Evolutionary conservation across 192 early-diverging fungal species (phyloP).

Genomic region (Piromyces sp.): DNA sequence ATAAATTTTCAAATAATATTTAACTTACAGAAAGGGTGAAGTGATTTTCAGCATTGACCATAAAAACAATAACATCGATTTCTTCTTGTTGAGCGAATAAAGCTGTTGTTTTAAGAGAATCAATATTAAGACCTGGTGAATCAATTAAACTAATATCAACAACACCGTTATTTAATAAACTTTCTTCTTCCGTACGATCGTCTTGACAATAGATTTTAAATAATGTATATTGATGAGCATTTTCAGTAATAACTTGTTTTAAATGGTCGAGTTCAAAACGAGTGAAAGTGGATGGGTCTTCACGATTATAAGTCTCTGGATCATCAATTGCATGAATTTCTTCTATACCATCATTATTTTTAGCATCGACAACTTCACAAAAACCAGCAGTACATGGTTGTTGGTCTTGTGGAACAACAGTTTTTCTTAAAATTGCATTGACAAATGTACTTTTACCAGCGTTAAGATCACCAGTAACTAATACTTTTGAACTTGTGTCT

Average conservation of each 20-base stretch:
- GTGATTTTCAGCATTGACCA: constrained; percentile 97
- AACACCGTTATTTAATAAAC: constrained; percentile 81
- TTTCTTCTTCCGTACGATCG: constrained; percentile 12
- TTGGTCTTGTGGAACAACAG: constrained; percentile 86
- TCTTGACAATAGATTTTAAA: constrained; percentile 87
- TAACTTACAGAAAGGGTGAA: constrained; percentile 80
- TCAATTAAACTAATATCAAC: constrained; percentile 94
- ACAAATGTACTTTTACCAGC: constrained; percentile 96
- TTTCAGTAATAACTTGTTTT: constrained; percentile 61
- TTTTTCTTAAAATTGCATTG: constrained; percentile 77
- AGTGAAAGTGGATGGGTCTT: constrained; percentile 51
- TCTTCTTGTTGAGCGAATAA: constrained; percentile 95
- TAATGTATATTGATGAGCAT: constrained; percentile 47
- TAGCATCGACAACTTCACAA: constrained; percentile 85
- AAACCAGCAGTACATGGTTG: constrained; percentile 95
- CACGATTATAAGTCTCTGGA: constrained; percentile 44
- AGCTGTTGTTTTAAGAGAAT: constrained; percentile 91
- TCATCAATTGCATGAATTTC: constrained; percentile 79
- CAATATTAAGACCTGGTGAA: constrained; percentile 94
- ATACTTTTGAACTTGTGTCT: constrained; percentile 80
- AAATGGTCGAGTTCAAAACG: constrained; percentile 53
- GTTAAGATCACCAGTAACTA: constrained; percentile 95
- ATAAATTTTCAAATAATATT: neutral
- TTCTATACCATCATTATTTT: constrained; percentile 74
- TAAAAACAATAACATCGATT: constrained; percentile 97